Conservation (phyloP, 2,329 filamentous ascomycete species). For the Rutstroemia sydowiana region DNA sequence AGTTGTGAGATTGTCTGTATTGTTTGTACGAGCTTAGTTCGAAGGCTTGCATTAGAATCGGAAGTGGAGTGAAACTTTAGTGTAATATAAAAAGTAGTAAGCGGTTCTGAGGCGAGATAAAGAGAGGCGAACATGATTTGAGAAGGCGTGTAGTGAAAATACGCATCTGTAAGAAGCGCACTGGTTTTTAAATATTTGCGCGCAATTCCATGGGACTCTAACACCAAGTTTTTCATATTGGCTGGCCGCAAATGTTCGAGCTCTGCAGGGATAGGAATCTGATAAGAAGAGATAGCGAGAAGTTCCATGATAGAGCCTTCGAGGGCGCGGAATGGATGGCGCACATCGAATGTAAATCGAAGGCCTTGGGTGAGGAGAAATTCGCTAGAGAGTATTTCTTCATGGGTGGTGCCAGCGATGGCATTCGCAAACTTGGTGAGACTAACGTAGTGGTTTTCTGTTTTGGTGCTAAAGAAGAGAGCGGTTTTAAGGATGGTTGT, state of each 20-base stretch:
- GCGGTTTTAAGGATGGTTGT: slow-evolving; percentile 83
- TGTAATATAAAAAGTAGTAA: slow-evolving; percentile 35
- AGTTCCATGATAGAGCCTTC: slow-evolving; percentile 84
- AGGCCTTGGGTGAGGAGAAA: slow-evolving; percentile 89
- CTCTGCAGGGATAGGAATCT: slow-evolving; percentile 1
- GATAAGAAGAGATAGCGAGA: slow-evolving; percentile 16
- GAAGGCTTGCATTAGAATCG: not conserved
- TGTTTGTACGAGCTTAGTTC: not conserved
- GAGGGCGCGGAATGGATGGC: slow-evolving; percentile 80
- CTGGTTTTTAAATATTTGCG: slow-evolving; percentile 69
- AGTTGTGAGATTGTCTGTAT: not conserved
- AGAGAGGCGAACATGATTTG: slow-evolving; percentile 88
- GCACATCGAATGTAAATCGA: slow-evolving; percentile 87
- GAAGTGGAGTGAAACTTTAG: slow-evolving; percentile 22
- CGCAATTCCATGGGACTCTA: slow-evolving; percentile 63
- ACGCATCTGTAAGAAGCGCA: slow-evolving; percentile 84
- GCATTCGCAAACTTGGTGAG: slow-evolving; percentile 59
- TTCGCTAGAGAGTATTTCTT: slow-evolving; percentile 83
- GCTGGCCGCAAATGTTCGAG: slow-evolving; percentile 10
- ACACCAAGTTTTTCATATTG: slow-evolving; percentile 36
- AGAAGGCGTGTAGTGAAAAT: slow-evolving; percentile 90
- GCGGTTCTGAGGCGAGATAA: slow-evolving; percentile 61
- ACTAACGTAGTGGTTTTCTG: slow-evolving; percentile 65
- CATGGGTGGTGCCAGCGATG: slow-evolving; percentile 63
- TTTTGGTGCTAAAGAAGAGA: slow-evolving; percentile 89